These are phyloP conservation scores for Erythrobasidium hasegawianum DNA, from an alignment of 1,284 basidiomycete species.

Conservation along the genomic window DNA sequence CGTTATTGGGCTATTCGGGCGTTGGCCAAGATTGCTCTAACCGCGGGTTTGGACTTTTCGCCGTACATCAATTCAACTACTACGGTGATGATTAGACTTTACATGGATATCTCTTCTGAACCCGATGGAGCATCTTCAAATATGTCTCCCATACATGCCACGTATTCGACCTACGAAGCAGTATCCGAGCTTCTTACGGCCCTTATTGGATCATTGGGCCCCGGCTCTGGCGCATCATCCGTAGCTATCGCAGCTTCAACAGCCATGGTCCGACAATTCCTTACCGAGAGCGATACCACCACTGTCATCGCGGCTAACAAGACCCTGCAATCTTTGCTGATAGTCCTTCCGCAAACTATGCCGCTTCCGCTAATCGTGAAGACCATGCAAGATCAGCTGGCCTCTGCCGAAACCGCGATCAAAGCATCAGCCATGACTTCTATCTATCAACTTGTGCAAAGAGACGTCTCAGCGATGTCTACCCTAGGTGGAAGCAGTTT, in stretches of 20 bases:
- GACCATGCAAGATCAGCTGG: conserved; percentile 69
- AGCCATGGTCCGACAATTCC: conserved; percentile 80
- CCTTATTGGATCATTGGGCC: conserved; percentile 87
- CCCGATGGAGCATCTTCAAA: no score
- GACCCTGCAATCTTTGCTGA: conserved; percentile 91
- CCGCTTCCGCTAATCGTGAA: conserved; percentile 72
- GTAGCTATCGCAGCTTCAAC: conserved; percentile 48
- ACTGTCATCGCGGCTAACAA: conserved; percentile 90
- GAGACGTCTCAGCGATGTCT: conserved; percentile 86
- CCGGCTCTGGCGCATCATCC: conserved; percentile 46
- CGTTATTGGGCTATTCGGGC: conserved; percentile 90
- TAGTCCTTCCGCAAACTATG: conserved; percentile 84
- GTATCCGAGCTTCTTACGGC: conserved; percentile 89
- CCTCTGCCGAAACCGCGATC: conserved; percentile 72
- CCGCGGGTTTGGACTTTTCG: conserved; percentile 86
- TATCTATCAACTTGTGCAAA: conserved; percentile 93
- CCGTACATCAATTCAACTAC: conserved; percentile 84
- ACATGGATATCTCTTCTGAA: conserved; percentile 54
- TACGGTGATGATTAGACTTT: conserved; percentile 85
- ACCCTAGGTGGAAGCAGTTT: conserved; percentile 87
- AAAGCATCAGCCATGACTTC: conserved; percentile 93
- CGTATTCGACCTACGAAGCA: conserved; percentile 55
- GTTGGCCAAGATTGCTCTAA: conserved; percentile 79
- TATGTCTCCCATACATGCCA: no score
- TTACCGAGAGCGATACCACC: conserved; percentile 74